Evolutionary conservation across 2,329 filamentous ascomycete species (phyloP).

Genomic region (Fusarium sp.): DNA sequence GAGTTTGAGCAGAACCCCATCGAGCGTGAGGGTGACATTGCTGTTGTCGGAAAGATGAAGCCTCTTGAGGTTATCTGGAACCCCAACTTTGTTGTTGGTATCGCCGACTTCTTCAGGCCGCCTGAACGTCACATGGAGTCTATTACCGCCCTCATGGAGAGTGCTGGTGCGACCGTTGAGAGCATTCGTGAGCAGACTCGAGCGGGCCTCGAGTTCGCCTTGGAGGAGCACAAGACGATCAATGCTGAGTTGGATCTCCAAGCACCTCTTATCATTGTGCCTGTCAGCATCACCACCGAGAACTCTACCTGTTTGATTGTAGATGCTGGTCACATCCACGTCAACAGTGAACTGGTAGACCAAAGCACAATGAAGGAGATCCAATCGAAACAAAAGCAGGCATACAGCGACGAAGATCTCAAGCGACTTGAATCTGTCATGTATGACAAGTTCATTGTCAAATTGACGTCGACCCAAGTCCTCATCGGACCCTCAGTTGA

Average conservation of each 20-base stretch:
- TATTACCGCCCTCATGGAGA: slow-evolving; percentile 94
- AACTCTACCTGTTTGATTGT: slow-evolving; percentile 90
- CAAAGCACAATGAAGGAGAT: slow-evolving; percentile 89
- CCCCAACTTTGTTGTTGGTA: slow-evolving; percentile 88
- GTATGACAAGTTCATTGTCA: slow-evolving; percentile 97
- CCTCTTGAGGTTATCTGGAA: slow-evolving; percentile 99
- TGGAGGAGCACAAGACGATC: slow-evolving; percentile 98
- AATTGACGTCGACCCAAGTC: slow-evolving; percentile 92
- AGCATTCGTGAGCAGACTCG: slow-evolving; percentile 94
- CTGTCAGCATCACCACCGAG: slow-evolving; percentile 86
- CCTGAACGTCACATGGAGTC: slow-evolving; percentile 99
- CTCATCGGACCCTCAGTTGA: slow-evolving; percentile 94
- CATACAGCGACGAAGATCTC: slow-evolving; percentile 90
- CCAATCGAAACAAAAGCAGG: slow-evolving; percentile 87
- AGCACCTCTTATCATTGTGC: slow-evolving; percentile 94
- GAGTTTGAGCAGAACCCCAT: slow-evolving; percentile 95
- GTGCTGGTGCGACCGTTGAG: slow-evolving; percentile 93
- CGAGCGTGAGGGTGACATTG: slow-evolving; percentile 90
- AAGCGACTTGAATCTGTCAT: slow-evolving; percentile 89
- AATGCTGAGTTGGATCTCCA: slow-evolving; percentile 96
- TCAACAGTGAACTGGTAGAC: slow-evolving; percentile 93
- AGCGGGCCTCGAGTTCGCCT: slow-evolving; percentile 92
- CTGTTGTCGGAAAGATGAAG: slow-evolving; percentile 89
- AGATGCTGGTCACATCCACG: slow-evolving; percentile 94
- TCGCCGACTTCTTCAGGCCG: slow-evolving; percentile 95